phyloP scores from a whole-genome alignment of 208 protist genomes.

The Leishmania mexicana region DNA sequence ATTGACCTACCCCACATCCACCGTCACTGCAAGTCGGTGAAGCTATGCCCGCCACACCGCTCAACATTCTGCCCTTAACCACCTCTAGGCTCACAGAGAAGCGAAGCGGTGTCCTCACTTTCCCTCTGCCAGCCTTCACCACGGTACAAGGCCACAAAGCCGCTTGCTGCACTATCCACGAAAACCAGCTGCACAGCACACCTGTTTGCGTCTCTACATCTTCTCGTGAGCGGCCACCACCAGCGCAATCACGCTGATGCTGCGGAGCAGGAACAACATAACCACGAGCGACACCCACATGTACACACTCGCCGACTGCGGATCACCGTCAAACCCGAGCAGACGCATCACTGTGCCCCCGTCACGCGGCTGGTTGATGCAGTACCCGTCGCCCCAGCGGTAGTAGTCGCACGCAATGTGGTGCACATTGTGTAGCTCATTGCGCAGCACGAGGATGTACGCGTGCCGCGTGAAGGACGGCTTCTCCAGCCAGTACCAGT shows the following conservation, averaged over 20 bases:
- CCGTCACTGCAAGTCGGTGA: neutral
- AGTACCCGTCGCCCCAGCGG: slow-evolving; percentile 46
- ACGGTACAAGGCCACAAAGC: neutral
- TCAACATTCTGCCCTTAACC: neutral
- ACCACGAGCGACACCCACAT: slow-evolving; percentile 68
- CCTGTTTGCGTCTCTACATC: neutral
- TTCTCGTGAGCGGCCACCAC: slow-evolving; percentile 31
- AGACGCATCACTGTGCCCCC: slow-evolving; percentile 53
- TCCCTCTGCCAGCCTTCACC: neutral
- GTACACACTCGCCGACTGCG: slow-evolving; percentile 43
- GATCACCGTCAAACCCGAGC: slow-evolving; percentile 58
- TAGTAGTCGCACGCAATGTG: slow-evolving; percentile 57
- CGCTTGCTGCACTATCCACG: neutral
- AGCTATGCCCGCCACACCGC: neutral
- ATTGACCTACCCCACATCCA: neutral
- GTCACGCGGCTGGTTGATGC: slow-evolving; percentile 44
- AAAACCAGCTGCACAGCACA: neutral
- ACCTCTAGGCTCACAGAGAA: neutral
- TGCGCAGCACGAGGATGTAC: slow-evolving; percentile 64
- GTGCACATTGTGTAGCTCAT: slow-evolving; percentile 63
- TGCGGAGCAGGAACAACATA: slow-evolving; percentile 53
- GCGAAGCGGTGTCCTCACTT: neutral
- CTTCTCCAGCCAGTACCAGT: slow-evolving; percentile 88
- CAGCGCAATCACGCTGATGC: slow-evolving; percentile 42
- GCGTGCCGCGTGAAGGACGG: slow-evolving; percentile 69